These are phyloP conservation scores for Sclerotinia spermophila DNA, from an alignment of 2,329 filamentous ascomycete genomes.

Conservation along the genomic window DNA sequence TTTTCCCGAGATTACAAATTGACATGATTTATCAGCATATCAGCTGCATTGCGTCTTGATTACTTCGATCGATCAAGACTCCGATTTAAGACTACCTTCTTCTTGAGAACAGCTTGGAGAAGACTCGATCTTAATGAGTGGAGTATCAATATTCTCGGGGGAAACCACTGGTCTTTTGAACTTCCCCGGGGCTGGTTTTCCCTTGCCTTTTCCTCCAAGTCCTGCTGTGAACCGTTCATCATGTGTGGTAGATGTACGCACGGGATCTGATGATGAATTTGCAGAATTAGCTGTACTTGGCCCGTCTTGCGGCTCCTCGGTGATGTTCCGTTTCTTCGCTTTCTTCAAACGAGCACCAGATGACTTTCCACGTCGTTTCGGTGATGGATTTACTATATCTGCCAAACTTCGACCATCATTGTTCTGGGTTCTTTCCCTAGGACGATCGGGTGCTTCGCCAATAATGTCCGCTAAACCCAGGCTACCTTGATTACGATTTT, in stretches of 20 bases:
- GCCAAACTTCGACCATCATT: neutral
- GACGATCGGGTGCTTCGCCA: neutral
- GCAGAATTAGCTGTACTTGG: neutral
- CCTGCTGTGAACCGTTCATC: neutral
- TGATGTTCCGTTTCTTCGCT: neutral
- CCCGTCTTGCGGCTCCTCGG: too few relatives aligned
- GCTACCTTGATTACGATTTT: neutral
- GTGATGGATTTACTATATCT: neutral
- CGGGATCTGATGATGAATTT: neutral
- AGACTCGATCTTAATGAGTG: neutral
- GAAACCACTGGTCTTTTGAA: neutral
- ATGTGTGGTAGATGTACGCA: neutral
- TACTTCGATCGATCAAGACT: neutral
- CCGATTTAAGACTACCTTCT: neutral
- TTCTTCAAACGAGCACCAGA: neutral
- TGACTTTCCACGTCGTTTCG: neutral
- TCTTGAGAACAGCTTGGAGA: neutral
- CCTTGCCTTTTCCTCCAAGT: neutral
- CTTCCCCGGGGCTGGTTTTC: neutral
- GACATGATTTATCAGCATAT: neutral
- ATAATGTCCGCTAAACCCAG: neutral
- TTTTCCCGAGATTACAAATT: neutral
- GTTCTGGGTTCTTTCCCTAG: neutral
- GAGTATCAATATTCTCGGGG: neutral
- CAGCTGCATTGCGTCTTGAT: neutral